Base-by-base conservation (phyloP, 2,329 filamentous ascomycete species). In the Hirsutella rhossiliensis region DNA sequence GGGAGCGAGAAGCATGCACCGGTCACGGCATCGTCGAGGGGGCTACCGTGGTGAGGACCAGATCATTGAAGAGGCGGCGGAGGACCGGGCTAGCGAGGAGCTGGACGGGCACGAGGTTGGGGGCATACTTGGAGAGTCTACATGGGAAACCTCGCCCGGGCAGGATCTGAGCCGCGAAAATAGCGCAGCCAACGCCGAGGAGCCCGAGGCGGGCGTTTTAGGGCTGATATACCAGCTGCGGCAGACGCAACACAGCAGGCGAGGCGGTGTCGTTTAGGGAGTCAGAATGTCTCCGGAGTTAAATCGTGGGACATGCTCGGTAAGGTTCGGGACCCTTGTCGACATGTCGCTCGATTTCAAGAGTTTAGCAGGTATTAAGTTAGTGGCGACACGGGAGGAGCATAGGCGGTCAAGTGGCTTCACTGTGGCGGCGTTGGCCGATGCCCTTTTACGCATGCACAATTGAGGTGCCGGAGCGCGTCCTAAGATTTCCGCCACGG, bases 221-320 rank as follows among this genome's bases (percentile, higher is more conserved):
- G 72, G 71, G 5, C 64, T 80, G 52, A 71, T 80, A 46, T 73
- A 75, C 49, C 74, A 79, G 54, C 68, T 79, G 46, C 73, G 75
- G 52, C 72, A 78, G 56, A 70, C 72, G 19, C 73, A 78, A 49
- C 64, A 73, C 52, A 68, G 71, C 38, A 66, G 72, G 31, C 61
- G 70, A 44, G 60, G 62, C n/a, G 64, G 67, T 23, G 60, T 67
- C 42, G 51, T 62, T 32, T 56, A 23, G n/a, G 34, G 11, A 5
- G 23, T 9, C 6, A 27, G 23, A 27, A 12, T 32, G 31, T 32
- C 23, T 7, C 23, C 6, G 23, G 23, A 27, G 23, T 27, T 9
- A 2, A 27, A 27, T 5, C 23, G 6, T 5, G 23, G 6, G 23
- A 5, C 23, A 27, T 27, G 9, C 23, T 27, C 23, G 23, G 5